Conservation (phyloP, 768 basidiomycete species). For the Roridomyces roridus region DNA sequence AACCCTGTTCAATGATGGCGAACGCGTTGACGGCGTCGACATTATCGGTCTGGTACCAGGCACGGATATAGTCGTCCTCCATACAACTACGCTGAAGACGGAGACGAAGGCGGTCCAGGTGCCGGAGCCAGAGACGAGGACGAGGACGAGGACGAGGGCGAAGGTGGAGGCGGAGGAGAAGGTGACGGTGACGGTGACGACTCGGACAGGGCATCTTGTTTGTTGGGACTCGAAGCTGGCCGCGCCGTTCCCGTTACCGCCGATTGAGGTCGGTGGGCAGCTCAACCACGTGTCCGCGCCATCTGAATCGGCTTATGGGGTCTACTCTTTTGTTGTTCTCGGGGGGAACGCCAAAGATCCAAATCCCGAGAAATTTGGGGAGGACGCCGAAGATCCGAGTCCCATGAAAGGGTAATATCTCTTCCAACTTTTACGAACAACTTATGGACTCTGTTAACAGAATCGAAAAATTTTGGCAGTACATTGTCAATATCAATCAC, state of each 20-base stretch:
- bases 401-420: no score
- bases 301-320: neutral
- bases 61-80: conserved; percentile 15
- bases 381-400: neutral
- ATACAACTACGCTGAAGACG: neutral
- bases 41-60: conserved; percentile 14
- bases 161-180: no score
- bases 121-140: no score
- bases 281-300: conserved; percentile 4
- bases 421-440: no score
- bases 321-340: neutral
- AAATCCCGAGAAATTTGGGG: neutral
- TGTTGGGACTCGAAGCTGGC: conserved; percentile 11
- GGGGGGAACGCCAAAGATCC: neutral
- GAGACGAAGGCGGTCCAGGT: no score
- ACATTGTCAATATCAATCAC: conserved; percentile 13
- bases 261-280: neutral
- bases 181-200: no score
- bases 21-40: no score
- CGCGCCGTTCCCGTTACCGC: neutral
- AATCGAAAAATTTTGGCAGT: no score
- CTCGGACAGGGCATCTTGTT: neutral
- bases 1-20: no score
- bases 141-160: no score
- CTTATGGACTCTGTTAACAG: no score